Percentiles rank a stretch among this genome's conserved stretches.
Evolutionary conservation across 148 eudicot species (phyloP).

Genomic region (Arctostaphylos glauca): DNA sequence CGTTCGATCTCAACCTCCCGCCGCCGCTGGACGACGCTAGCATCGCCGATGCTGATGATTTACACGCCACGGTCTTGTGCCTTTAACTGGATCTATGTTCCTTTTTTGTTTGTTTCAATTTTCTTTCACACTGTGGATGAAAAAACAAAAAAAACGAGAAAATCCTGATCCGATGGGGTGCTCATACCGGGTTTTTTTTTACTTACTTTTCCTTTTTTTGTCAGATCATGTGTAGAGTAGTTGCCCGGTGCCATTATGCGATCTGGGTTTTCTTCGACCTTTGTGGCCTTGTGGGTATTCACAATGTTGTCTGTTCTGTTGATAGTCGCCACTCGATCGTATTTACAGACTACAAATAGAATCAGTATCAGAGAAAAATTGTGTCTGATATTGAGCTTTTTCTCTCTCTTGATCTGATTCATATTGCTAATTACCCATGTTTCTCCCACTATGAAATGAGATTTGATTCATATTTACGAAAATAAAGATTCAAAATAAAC

Average conservation of each 20-base stretch:
- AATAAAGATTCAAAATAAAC: not conserved
- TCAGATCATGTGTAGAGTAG: conserved; percentile 19
- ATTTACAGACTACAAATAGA: not conserved
- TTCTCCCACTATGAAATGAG: not conserved
- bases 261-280: conserved; percentile 11
- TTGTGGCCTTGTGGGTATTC: not conserved
- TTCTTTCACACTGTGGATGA: not conserved
- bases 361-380: conserved; percentile 7
- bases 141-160: not conserved
- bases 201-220: not conserved
- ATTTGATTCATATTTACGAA: not conserved
- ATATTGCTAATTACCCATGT: not conserved
- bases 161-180: conserved; percentile 9
- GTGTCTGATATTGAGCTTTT: conserved; percentile 20
- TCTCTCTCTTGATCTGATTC: conserved; percentile 18
- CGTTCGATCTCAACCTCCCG: conserved; percentile 51
- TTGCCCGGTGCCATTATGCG: not conserved
- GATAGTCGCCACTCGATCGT: not conserved
- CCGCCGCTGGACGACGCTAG: conserved; percentile 29
- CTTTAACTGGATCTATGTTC: conserved; percentile 19
- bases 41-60: conserved; percentile 27
- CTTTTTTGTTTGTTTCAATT: not conserved
- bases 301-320: not conserved
- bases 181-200: not conserved
- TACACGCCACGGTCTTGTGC: conserved; percentile 32